Conservation (phyloP, 75 land plant genomes). For the Selaginella moellendorffii region DNA sequence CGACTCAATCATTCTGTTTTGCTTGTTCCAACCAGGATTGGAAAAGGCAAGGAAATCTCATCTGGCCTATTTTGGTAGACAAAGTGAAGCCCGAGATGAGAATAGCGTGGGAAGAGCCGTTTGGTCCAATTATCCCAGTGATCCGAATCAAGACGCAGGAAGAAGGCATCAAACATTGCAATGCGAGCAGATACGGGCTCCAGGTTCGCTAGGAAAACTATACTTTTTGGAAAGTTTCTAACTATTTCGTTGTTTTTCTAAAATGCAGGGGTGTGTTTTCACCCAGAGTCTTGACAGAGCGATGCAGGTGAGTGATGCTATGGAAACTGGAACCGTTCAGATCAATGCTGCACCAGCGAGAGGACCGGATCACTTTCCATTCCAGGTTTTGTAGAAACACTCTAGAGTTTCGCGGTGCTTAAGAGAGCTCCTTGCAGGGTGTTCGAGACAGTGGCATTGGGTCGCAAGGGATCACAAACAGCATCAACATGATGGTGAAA, state of each 20-base stretch:
- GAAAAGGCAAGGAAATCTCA: constrained; percentile 6
- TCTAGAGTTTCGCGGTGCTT: neutral
- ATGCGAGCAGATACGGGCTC: neutral
- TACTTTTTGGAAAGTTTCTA: neutral
- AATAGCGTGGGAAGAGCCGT: constrained; percentile 5
- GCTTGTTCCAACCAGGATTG: neutral
- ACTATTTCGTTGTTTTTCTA: no score
- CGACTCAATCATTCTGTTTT: neutral
- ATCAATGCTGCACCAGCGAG: constrained; percentile 4
- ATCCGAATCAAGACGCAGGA: constrained; percentile 5
- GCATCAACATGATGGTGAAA: constrained; percentile 9
- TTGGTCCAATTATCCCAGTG: constrained; percentile 5
- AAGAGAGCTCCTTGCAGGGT: no score
- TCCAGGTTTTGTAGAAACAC: neutral
- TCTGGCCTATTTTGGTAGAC: constrained; percentile 8
- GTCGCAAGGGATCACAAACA: constrained; percentile 2
- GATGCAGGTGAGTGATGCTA: constrained; percentile 1
- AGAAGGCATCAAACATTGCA: constrained; percentile 7
- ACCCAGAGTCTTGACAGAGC: constrained; percentile 1
- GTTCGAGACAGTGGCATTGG: constrained; percentile 4
- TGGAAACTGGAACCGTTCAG: constrained; percentile 6
- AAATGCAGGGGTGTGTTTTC: constrained; percentile 7
- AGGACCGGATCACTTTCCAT: constrained; percentile 9
- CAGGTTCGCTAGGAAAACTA: no score
- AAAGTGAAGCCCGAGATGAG: neutral